A percentile compares a stretch with the other conserved stretches of the same genome.
Evolutionary conservation across 2,329 filamentous ascomycete genomes (phyloP).

Genomic region (Nothophaeocryptopus gaeumannii): DNA sequence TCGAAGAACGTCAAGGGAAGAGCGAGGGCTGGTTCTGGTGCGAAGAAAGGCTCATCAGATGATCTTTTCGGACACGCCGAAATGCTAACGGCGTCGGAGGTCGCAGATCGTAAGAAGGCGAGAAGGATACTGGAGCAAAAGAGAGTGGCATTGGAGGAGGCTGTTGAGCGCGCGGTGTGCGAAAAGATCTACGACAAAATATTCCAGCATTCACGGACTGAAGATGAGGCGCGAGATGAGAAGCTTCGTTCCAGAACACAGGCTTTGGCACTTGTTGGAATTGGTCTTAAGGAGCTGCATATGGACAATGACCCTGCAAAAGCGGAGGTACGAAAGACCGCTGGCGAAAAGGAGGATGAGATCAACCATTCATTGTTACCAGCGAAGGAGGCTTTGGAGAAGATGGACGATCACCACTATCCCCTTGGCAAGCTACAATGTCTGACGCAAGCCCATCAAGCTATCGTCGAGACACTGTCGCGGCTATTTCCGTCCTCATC

Average conservation of each 20-base stretch:
- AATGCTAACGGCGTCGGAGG: constrained; percentile 86
- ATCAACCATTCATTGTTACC: constrained; percentile 70
- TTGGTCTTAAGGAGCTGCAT: constrained; percentile 80
- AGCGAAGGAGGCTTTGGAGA: constrained; percentile 65
- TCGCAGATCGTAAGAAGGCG: constrained; percentile 74
- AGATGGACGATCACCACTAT: constrained; percentile 84
- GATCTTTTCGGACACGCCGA: constrained; percentile 44
- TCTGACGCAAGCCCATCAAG: constrained; percentile 84
- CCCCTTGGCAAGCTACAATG: constrained; percentile 88
- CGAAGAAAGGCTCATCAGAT: constrained; percentile 34
- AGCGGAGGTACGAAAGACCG: constrained; percentile 57
- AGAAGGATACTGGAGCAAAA: constrained; percentile 77
- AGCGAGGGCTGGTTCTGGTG: constrained; percentile 43
- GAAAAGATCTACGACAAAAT: constrained; percentile 68
- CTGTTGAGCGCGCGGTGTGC: constrained; percentile 70
- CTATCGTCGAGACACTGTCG: constrained; percentile 82
- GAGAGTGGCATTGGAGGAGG: constrained; percentile 75
- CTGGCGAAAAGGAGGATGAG: constrained; percentile 55
- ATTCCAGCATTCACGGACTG: constrained; percentile 84
- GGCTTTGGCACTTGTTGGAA: constrained; percentile 84
- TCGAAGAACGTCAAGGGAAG: constrained; percentile 54
- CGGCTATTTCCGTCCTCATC: constrained; percentile 68
- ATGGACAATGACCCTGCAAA: constrained; percentile 64
- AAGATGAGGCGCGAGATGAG: constrained; percentile 92
- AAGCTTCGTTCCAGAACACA: constrained; percentile 93